phyloP scores from a whole-genome alignment of 139 green algal species.

The Chlamydomonas asymmetrica region DNA sequence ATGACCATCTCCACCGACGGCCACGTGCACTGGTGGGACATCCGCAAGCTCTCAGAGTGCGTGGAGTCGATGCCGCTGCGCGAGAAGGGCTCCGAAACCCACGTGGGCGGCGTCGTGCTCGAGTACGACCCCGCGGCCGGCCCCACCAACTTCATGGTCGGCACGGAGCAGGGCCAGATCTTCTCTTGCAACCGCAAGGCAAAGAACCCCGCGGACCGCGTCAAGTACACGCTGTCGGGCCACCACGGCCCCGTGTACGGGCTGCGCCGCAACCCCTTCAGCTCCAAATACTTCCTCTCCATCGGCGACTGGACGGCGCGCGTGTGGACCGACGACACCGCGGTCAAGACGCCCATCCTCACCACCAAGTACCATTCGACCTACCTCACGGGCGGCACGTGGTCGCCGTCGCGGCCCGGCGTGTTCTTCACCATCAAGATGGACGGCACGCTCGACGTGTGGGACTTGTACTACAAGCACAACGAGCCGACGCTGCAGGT shows the following conservation, averaged over 20 bases:
- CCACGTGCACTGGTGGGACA: slow-evolving; percentile 86
- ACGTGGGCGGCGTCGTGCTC: slow-evolving; percentile 70
- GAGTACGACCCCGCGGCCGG: slow-evolving; percentile 86
- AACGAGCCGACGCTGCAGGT: slow-evolving; percentile 83
- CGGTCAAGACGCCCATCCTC: slow-evolving; percentile 83
- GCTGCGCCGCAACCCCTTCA: slow-evolving; percentile 84
- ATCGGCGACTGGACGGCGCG: slow-evolving; percentile 90
- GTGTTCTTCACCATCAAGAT: slow-evolving; percentile 87
- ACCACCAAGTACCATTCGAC: slow-evolving; percentile 76
- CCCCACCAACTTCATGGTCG: slow-evolving; percentile 95
- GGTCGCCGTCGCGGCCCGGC: slow-evolving; percentile 69
- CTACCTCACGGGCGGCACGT: slow-evolving; percentile 81
- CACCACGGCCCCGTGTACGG: slow-evolving; percentile 87
- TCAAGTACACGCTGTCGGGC: slow-evolving; percentile 75
- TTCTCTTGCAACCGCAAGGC: slow-evolving; percentile 70
- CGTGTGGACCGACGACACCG: slow-evolving; percentile 89
- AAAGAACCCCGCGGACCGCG: slow-evolving; percentile 86
- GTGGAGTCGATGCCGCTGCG: slow-evolving; percentile 70
- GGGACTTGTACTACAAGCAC: slow-evolving; percentile 93
- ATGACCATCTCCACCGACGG: slow-evolving; percentile 82
- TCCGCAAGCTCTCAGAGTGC: slow-evolving; percentile 76
- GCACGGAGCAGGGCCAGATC: slow-evolving; percentile 76
- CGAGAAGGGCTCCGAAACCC: slow-evolving; percentile 68
- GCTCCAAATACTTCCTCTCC: slow-evolving; percentile 91
- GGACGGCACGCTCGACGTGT: slow-evolving; percentile 84